Evolutionary conservation across 2,329 filamentous ascomycete genomes (phyloP).

Genomic region (Lizonia empirigonia): DNA sequence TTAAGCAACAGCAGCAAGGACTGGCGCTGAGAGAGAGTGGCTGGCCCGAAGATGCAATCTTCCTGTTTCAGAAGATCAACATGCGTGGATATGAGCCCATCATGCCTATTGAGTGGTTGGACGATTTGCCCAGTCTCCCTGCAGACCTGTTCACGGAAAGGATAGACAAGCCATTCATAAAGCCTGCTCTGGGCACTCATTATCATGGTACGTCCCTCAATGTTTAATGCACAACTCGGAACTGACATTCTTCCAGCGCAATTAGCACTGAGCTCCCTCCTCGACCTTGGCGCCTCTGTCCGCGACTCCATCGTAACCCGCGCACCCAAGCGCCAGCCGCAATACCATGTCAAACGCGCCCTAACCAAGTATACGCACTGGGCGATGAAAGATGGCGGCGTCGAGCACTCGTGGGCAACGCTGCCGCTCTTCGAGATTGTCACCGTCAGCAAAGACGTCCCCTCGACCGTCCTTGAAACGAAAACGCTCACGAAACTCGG

Average conservation of each 20-base stretch:
- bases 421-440: slow-evolving; percentile 56
- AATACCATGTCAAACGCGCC: slow-evolving; percentile 49
- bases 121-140: slow-evolving; percentile 61
- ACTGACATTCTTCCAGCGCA: slow-evolving; percentile 49
- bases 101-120: slow-evolving; percentile 57
- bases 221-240: not conserved
- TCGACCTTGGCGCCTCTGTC: slow-evolving; percentile 58
- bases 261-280: slow-evolving; percentile 56
- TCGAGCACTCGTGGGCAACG: slow-evolving; percentile 45
- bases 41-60: slow-evolving; percentile 59
- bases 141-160: slow-evolving; percentile 57
- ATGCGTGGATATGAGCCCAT: slow-evolving; percentile 63
- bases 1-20: slow-evolving; percentile 21
- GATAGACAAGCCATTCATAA: slow-evolving; percentile 54
- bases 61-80: slow-evolving; percentile 59
- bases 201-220: slow-evolving; percentile 51
- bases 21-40: slow-evolving; percentile 49
- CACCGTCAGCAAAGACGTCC: slow-evolving; percentile 48
- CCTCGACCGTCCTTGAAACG: slow-evolving; percentile 48
- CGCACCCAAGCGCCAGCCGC: slow-evolving; percentile 43
- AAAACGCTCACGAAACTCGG: slow-evolving; percentile 53
- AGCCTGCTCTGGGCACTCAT: slow-evolving; percentile 49
- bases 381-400: slow-evolving; percentile 57
- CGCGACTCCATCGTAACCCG: slow-evolving; percentile 55
- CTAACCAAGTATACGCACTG: slow-evolving; percentile 59